These are phyloP conservation scores for Cylindrotheca fusiformis DNA, from an alignment of 108 stramenopile genomes.

Conservation along the genomic window DNA sequence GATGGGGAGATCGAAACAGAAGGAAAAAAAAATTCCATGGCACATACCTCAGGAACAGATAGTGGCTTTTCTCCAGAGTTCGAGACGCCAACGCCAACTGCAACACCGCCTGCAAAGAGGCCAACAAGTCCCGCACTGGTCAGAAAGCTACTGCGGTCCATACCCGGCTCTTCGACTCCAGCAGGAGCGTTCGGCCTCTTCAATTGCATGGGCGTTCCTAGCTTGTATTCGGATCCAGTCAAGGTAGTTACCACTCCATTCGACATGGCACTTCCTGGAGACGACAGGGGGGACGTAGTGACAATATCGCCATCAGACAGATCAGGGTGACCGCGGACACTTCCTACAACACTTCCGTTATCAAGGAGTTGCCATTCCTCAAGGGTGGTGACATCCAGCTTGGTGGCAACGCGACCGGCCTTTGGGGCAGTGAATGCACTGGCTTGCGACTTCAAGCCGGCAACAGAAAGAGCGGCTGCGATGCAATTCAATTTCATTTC, in stretches of 20 bases:
- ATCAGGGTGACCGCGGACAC: constrained; percentile 24
- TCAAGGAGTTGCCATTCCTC: constrained; percentile 37
- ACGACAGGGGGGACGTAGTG: constrained; percentile 32
- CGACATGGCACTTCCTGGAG: constrained; percentile 11
- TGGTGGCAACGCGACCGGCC: background rate
- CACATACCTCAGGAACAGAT: constrained; percentile 26
- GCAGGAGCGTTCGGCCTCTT: constrained; percentile 1
- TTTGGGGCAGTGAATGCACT: constrained; percentile 19
- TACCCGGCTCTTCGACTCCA: constrained; percentile 14
- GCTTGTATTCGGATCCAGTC: constrained; percentile 30
- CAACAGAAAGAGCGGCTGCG: constrained; percentile 8
- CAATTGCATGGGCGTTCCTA: constrained; percentile 25
- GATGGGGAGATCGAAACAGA: too few relatives aligned
- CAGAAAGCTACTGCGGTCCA: constrained; percentile 16
- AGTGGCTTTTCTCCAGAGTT: background rate
- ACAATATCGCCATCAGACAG: constrained; percentile 32
- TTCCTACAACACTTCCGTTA: constrained; percentile 33
- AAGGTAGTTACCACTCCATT: constrained; percentile 18
- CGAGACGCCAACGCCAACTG: constrained; percentile 16
- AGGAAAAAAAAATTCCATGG: background rate
- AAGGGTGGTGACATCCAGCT: constrained; percentile 21
- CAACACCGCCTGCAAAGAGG: constrained; percentile 24
- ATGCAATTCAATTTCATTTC: constrained; percentile 5
- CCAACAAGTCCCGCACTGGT: constrained; percentile 16
- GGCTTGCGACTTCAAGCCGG: background rate